Base-by-base conservation (phyloP, 768 basidiomycete species). In the Serendipita sp. region DNA sequence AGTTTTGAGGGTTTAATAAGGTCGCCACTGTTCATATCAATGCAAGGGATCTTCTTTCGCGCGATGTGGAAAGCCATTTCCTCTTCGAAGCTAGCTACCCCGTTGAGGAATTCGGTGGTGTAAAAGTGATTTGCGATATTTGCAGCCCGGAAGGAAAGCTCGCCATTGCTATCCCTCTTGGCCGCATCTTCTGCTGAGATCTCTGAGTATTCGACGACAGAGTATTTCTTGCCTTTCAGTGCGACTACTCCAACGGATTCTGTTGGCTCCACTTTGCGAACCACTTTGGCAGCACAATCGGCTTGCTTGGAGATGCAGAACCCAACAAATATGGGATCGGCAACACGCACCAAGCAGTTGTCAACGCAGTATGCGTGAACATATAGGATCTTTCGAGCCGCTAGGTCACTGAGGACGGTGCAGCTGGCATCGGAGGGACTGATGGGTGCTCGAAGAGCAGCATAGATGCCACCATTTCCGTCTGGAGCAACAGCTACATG, bases 71-170 rank as follows among this genome's bases (percentile, higher is more conserved):
- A 97, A 13, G 93, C 86, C 75, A 99, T 89, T 65, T 89, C 78
- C 51, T 83, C 78, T 74, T 97, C 95, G 73, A 95, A 92, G 2
- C 80, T 74, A 69, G 88, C 85, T 63, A 93, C 86, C 46, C 77
- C 73, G 66, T 85, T 82, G 65, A 99, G 81, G 78, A 89, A 98
- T 30, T 78, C 74, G 36, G 88, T 87, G 45, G 93, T 93, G 77
- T 96, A 99, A 76, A 97, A 96, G 75, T 99, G 96, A 75, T 98
- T 98, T 70, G 82, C 96, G 72, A 99, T 98, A 76, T 99, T 99
- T 41, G 83, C 96, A 3, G 95, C 95, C 66, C 93, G 83, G 85
- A 93, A 98, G 28, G 83, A 76, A 63, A 99, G 82, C 65, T 92
- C 86, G 64, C 85, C 89, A 13, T 46, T 51, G 2, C 83, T 81